These are phyloP conservation scores for Phytophthora fragariae DNA, from an alignment of 352 stramenopile genomes.

Conservation along the genomic window DNA sequence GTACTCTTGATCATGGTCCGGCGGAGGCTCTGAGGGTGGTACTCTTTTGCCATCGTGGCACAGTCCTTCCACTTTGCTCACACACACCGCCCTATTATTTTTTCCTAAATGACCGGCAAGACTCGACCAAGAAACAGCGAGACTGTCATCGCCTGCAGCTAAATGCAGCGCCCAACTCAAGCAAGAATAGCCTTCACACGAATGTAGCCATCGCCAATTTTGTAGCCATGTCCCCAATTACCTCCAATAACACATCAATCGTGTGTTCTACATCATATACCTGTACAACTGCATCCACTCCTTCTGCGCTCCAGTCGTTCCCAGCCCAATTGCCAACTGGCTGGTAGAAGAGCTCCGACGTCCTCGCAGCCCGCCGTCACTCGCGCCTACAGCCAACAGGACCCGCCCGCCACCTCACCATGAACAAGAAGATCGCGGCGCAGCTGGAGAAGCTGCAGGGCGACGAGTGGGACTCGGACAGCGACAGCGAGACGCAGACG, in stretches of 20 bases:
- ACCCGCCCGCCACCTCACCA: conserved; percentile 13
- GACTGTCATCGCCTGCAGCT: neutral
- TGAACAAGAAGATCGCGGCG: conserved; percentile 81
- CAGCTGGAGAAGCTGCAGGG: conserved; percentile 86
- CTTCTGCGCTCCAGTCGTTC: conserved; percentile 21
- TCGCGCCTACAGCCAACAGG: neutral
- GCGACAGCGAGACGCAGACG: conserved; percentile 61
- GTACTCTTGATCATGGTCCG: conserved; percentile 88
- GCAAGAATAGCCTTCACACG: conserved; percentile 16
- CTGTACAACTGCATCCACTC: neutral
- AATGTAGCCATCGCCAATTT: neutral
- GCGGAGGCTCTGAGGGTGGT: conserved; percentile 55
- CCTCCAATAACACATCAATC: neutral
- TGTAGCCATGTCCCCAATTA: neutral
- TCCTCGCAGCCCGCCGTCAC: neutral
- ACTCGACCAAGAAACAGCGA: neutral
- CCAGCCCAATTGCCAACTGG: conserved; percentile 36
- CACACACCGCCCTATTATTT: neutral
- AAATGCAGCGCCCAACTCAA: conserved; percentile 1
- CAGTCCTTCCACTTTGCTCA: neutral
- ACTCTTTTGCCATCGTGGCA: conserved; percentile 35
- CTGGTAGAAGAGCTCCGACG: conserved; percentile 4
- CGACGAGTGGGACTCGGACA: conserved; percentile 89
- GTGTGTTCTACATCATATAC: neutral
- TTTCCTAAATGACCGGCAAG: conserved; percentile 8